Percentiles rank a stretch among this genome's conserved stretches.
Conservation (phyloP, 2,329 filamentous ascomycete genomes). For the Coccinonectria pachysandricola region DNA sequence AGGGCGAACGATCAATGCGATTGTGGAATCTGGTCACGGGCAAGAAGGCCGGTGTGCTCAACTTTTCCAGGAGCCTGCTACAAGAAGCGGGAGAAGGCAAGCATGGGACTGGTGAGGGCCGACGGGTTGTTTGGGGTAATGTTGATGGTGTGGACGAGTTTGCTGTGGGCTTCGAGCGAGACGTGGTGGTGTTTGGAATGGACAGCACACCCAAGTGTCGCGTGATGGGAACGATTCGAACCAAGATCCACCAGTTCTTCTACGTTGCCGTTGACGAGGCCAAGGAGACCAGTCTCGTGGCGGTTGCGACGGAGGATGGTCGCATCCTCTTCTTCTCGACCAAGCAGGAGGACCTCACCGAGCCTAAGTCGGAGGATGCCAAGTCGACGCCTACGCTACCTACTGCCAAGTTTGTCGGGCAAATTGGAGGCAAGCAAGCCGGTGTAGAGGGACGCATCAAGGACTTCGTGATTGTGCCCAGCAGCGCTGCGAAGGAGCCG, state of each 20-base stretch:
- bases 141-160: slow-evolving; percentile 69
- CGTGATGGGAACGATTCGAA: slow-evolving; percentile 55
- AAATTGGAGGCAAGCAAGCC: slow-evolving; percentile 63
- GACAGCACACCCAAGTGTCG: slow-evolving; percentile 74
- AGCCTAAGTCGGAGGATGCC: slow-evolving; percentile 21
- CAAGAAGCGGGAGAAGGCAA: slow-evolving; percentile 65
- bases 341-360: slow-evolving; percentile 34
- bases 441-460: slow-evolving; percentile 70
- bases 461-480: slow-evolving; percentile 63
- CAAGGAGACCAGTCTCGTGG: slow-evolving; percentile 42
- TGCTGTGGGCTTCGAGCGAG: slow-evolving; percentile 79
- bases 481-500: slow-evolving; percentile 26
- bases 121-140: slow-evolving; percentile 69
- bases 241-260: slow-evolving; percentile 73
- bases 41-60: slow-evolving; percentile 87
- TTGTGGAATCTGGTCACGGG: slow-evolving; percentile 96
- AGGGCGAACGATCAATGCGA: slow-evolving; percentile 82
- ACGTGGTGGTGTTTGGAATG: slow-evolving; percentile 76
- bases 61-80: slow-evolving; percentile 66
- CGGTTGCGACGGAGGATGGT: slow-evolving; percentile 84
- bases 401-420: slow-evolving; percentile 58
- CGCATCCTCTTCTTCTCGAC: slow-evolving; percentile 76
- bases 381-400: slow-evolving; percentile 28
- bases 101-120: slow-evolving; percentile 71
- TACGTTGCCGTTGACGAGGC: slow-evolving; percentile 52